A percentile compares a stretch with the other conserved stretches of the same genome.
Evolutionary conservation across 768 basidiomycete species (phyloP).

Genomic region (Tricholoma matsutake): DNA sequence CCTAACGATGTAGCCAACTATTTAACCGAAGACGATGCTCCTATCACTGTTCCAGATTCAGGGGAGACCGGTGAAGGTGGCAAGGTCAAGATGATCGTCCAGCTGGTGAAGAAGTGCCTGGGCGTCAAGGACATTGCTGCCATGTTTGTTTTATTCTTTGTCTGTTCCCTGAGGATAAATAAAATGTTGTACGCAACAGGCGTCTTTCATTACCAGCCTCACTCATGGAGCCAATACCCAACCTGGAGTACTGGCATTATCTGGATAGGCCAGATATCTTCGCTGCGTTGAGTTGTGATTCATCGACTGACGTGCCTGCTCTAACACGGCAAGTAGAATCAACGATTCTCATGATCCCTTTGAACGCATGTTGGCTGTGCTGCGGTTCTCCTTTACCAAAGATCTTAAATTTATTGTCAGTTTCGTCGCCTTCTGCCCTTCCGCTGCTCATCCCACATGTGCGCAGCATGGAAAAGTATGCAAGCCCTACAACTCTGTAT

Average conservation of each 20-base stretch:
- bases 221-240: constrained; percentile 89
- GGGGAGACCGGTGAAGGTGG: constrained; percentile 81
- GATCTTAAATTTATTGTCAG: constrained; percentile 90
- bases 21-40: constrained; percentile 46
- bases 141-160: constrained; percentile 55
- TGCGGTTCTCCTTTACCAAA: constrained; percentile 88
- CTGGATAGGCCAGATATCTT: constrained; percentile 90
- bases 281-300: constrained; percentile 64
- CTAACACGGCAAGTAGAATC: constrained; percentile 49
- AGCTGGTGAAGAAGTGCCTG: constrained; percentile 85
- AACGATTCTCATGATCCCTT: constrained; percentile 93
- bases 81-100: constrained; percentile 91
- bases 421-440: constrained; percentile 12
- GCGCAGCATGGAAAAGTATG: constrained; percentile 83
- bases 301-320: constrained; percentile 2
- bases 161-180: constrained; percentile 1
- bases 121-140: constrained; percentile 95
- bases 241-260: constrained; percentile 96
- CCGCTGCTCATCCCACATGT: constrained; percentile 3
- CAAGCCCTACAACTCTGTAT: constrained; percentile 89
- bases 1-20: constrained; percentile 2
- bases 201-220: constrained; percentile 92
- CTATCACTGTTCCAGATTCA: constrained; percentile 66
- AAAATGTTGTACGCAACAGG: constrained; percentile 40
- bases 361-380: constrained; percentile 89